Conservation (phyloP, 345 rosid genomes). For the Heritiera littoralis region DNA sequence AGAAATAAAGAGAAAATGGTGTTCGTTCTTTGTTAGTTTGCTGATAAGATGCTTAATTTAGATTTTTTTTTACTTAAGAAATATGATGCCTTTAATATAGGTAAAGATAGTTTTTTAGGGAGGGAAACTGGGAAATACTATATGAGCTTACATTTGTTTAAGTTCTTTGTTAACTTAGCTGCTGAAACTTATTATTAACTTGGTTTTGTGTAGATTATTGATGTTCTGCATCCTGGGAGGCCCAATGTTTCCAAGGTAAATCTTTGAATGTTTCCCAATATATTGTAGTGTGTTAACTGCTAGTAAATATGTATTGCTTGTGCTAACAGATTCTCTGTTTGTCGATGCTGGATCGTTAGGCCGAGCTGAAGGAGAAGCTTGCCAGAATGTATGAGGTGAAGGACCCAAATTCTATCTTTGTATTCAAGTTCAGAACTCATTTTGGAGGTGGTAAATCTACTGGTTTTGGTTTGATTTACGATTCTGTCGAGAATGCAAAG, state of each 20-base stretch:
- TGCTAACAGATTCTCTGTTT: not conserved
- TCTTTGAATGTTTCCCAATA: not conserved
- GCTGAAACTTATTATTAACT: not conserved
- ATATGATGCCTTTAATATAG: not conserved
- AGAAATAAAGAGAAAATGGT: not conserved
- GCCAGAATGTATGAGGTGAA: constrained; percentile 82
- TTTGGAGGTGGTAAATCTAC: constrained; percentile 99
- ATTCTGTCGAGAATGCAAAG: constrained; percentile 83
- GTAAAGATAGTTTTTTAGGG: not conserved
- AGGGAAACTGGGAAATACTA: not conserved
- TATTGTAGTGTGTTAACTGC: not conserved
- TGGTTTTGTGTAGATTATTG: constrained; percentile 43
- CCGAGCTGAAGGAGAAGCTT: constrained; percentile 87
- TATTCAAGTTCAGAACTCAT: constrained; percentile 92
- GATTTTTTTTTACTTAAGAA: not conserved
- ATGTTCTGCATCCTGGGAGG: constrained; percentile 76
- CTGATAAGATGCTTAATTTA: not conserved
- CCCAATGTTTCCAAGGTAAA: constrained; percentile 73
- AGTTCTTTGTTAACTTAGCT: not conserved
- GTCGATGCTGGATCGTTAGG: constrained; percentile 37
- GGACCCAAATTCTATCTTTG: constrained; percentile 87
- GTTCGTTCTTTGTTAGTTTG: not conserved
- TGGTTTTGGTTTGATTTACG: constrained; percentile 95
- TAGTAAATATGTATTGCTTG: not conserved
- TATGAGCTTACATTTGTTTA: not conserved